A percentile compares a stretch with the other conserved stretches of the same genome.
These are phyloP conservation scores for Bipolaris victoriae DNA, from an alignment of 2,329 filamentous ascomycete species.

Conservation along the genomic window DNA sequence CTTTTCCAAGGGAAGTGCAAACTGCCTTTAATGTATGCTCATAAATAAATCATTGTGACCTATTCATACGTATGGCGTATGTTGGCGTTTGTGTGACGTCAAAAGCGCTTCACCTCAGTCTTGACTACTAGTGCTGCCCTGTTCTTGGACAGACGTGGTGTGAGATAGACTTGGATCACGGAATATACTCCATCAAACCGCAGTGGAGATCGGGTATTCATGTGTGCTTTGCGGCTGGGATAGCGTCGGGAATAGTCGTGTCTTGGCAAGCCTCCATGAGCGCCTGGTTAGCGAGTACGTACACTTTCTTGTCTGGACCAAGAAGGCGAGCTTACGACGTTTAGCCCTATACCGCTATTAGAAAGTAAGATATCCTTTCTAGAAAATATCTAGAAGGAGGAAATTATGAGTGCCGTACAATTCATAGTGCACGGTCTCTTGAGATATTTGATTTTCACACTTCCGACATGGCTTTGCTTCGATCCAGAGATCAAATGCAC, in stretches of 20 bases:
- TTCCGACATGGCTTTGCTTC: neutral
- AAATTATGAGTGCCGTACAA: neutral
- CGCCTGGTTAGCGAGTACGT: neutral
- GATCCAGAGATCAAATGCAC: neutral
- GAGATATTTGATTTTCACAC: neutral
- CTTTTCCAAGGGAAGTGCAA: neutral
- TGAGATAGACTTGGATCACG: neutral
- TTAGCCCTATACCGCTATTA: neutral
- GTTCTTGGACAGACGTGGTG: neutral
- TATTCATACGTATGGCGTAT: constrained; percentile 12
- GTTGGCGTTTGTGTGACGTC: constrained; percentile 28
- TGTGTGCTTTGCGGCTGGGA: constrained; percentile 4
- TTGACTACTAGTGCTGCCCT: constrained; percentile 7
- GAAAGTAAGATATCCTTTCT: neutral
- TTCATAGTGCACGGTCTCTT: too few relatives aligned
- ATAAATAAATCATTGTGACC: constrained; percentile 8
- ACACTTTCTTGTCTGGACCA: neutral
- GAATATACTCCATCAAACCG: neutral
- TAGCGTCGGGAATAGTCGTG: constrained; percentile 4
- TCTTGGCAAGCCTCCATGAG: neutral
- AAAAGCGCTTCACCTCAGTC: constrained; percentile 12
- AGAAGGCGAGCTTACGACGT: neutral
- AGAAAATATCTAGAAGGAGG: neutral
- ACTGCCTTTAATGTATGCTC: constrained; percentile 5
- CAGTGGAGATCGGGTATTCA: constrained; percentile 1